Percentiles rank a stretch among this genome's conserved stretches.
phyloP scores from a whole-genome alignment of 2,329 filamentous ascomycete species.

The Magnaporthiopsis poae region DNA sequence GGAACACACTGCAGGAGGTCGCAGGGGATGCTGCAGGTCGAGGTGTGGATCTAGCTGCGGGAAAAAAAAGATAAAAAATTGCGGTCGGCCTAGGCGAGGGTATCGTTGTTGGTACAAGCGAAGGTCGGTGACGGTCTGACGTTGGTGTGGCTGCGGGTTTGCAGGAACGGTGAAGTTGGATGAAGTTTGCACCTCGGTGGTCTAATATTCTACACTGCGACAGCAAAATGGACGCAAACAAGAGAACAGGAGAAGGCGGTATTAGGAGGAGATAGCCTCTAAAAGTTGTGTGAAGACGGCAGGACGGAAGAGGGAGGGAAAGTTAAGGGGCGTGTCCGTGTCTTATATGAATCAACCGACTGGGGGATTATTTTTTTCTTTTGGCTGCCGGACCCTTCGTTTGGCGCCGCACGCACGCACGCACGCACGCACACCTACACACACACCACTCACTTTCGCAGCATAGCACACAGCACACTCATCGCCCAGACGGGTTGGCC shows the following conservation, averaged over 20 bases:
- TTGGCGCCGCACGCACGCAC: no score
- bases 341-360: slow-evolving; percentile 6
- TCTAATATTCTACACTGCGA: no score
- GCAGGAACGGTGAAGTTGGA: not conserved
- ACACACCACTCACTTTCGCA: not conserved
- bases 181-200: no score
- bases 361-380: slow-evolving; percentile 1
- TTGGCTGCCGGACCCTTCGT: not conserved
- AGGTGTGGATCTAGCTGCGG: slow-evolving; percentile 6
- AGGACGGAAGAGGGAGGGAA: slow-evolving; percentile 3
- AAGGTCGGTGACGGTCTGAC: slow-evolving; percentile 1
- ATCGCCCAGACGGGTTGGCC: not conserved
- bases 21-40: not conserved
- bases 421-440: not conserved
- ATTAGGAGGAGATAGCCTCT: slow-evolving; percentile 3
- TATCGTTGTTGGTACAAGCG: slow-evolving; percentile 1
- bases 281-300: not conserved
- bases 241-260: not conserved
- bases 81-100: not conserved
- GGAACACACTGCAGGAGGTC: slow-evolving; percentile 1
- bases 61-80: not conserved
- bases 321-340: slow-evolving; percentile 1
- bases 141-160: not conserved
- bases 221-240: not conserved
- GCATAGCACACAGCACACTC: not conserved